Conservation (phyloP, 257 asterid species). For the Penstemon barbatus region DNA sequence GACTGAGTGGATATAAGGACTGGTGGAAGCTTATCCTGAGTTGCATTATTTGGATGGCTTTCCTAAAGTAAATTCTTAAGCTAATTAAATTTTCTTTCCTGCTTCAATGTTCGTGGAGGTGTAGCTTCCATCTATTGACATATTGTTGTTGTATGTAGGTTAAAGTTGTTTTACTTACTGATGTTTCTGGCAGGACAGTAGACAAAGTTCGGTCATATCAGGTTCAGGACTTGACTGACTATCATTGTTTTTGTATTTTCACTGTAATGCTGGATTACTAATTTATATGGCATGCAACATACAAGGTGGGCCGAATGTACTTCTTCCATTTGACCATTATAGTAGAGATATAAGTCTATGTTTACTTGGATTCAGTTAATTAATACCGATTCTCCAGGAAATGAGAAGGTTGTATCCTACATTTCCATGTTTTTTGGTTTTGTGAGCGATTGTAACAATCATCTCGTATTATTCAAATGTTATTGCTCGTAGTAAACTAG, state of each 20-base stretch:
- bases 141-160: slow-evolving; percentile 45
- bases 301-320: slow-evolving; percentile 19
- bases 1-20: slow-evolving; percentile 92
- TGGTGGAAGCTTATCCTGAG: slow-evolving; percentile 88
- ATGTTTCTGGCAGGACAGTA: slow-evolving; percentile 63
- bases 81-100: slow-evolving; percentile 3
- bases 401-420: slow-evolving; percentile 1
- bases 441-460: background rate
- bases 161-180: slow-evolving; percentile 94
- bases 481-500: background rate
- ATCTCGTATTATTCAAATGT: background rate
- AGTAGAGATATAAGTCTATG: background rate
- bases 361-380: background rate
- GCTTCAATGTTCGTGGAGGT: background rate
- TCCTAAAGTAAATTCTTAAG: slow-evolving; percentile 57
- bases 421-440: background rate
- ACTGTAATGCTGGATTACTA: slow-evolving; percentile 13
- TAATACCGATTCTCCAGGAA: slow-evolving; percentile 3
- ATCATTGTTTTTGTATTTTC: slow-evolving; percentile 3
- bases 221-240: slow-evolving; percentile 43
- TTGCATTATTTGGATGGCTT: slow-evolving; percentile 97
- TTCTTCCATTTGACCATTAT: slow-evolving; percentile 4
- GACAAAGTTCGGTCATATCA: slow-evolving; percentile 92
- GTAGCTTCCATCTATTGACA: slow-evolving; percentile 23
- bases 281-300: background rate